Evolutionary conservation across 257 asterid genomes (phyloP).

Genomic region (Solanum rostratum): DNA sequence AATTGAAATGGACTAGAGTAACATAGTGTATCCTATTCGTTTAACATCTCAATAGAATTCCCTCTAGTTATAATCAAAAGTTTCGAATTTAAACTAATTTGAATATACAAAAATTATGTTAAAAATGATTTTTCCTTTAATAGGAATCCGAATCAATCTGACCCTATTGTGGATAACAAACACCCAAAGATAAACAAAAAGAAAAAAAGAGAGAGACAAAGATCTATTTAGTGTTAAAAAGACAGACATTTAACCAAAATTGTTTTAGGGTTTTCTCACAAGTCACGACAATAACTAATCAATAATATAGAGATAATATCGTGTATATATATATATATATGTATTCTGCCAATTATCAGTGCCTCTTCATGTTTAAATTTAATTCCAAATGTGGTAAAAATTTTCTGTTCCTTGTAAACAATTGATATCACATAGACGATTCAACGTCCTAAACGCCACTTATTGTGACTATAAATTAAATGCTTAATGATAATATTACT

Average conservation of each 20-base stretch:
- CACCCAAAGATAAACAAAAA: too few relatives aligned
- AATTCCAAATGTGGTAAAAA: neutral
- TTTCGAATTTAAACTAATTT: neutral
- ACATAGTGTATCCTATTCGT: neutral
- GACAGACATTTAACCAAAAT: neutral
- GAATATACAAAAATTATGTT: neutral
- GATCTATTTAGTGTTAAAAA: neutral
- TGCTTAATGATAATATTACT: neutral
- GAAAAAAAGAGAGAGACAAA: neutral
- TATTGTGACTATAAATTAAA: neutral
- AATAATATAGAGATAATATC: neutral
- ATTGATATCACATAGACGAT: neutral
- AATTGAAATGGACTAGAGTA: neutral
- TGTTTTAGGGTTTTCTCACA: neutral
- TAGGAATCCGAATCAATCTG: too few relatives aligned
- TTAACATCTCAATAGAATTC: too few relatives aligned
- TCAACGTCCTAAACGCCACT: neutral
- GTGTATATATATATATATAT: neutral
- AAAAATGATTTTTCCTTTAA: neutral
- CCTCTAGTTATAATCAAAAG: too few relatives aligned
- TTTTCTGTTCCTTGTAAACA: neutral
- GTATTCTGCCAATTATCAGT: neutral
- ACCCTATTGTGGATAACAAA: too few relatives aligned
- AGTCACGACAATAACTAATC: neutral
- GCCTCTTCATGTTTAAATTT: neutral